Conservation (phyloP, 768 basidiomycete species). For the Auricularia sp. region DNA sequence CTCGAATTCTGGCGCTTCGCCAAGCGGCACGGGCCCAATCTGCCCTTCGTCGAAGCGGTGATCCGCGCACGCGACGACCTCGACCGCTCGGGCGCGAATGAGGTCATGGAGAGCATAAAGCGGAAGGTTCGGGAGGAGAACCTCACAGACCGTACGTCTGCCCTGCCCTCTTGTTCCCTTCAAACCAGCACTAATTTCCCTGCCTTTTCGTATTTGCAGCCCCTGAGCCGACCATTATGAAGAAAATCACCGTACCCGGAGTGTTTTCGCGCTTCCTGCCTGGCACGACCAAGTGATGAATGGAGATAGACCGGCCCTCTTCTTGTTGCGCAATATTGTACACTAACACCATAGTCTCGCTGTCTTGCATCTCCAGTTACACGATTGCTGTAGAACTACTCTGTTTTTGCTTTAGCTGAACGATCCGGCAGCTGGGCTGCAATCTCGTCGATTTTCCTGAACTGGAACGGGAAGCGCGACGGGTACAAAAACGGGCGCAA, state of each 20-base stretch:
- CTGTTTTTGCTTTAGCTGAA: slow-evolving; percentile 24
- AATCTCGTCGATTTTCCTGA: slow-evolving; percentile 85
- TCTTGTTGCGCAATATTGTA: neutral
- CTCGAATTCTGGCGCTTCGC: slow-evolving; percentile 92
- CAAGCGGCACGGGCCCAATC: slow-evolving; percentile 85
- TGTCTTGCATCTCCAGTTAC: neutral
- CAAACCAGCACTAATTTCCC: slow-evolving; percentile 1
- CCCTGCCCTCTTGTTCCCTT: neutral
- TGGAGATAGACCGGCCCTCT: neutral
- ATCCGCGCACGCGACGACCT: slow-evolving; percentile 86
- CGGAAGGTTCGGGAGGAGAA: slow-evolving; percentile 88
- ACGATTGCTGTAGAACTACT: slow-evolving; percentile 3
- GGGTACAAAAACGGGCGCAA: slow-evolving; percentile 94
- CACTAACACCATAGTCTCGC: neutral
- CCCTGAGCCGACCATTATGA: slow-evolving; percentile 80
- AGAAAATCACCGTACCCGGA: slow-evolving; percentile 71
- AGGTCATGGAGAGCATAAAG: slow-evolving; percentile 90
- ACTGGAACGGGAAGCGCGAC: slow-evolving; percentile 92
- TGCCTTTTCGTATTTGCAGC: slow-evolving; percentile 32
- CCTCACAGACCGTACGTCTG: slow-evolving; percentile 65
- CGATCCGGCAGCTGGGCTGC: slow-evolving; percentile 69
- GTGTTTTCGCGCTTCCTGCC: slow-evolving; percentile 66
- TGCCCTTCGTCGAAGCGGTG: slow-evolving; percentile 82
- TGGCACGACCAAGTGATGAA: slow-evolving; percentile 20
- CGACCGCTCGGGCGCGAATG: slow-evolving; percentile 76